phyloP scores from a whole-genome alignment of 768 basidiomycete species.

The Tulasnella sp. region DNA sequence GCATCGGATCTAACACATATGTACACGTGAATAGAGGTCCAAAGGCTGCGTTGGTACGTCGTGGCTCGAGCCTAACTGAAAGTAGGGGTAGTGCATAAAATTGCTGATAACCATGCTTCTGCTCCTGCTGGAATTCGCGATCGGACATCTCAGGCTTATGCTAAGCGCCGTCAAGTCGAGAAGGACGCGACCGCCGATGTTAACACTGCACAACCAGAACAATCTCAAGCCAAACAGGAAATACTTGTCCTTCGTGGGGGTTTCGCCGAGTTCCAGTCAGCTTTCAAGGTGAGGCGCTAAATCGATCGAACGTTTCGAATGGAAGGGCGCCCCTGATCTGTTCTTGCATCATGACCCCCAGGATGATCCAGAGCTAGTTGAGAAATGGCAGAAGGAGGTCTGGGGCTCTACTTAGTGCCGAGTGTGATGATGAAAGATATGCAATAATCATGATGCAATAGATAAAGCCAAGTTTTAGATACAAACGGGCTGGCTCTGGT shows the following conservation, averaged over 20 bases:
- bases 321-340: not conserved
- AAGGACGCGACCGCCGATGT: constrained; percentile 37
- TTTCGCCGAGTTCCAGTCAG: constrained; percentile 64
- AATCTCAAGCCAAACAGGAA: constrained; percentile 46
- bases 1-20: constrained; percentile 21
- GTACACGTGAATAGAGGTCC: constrained; percentile 53
- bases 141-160: constrained; percentile 47
- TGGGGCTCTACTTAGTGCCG: constrained; percentile 15
- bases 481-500: not conserved
- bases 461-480: not conserved
- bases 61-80: not conserved
- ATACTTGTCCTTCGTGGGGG: constrained; percentile 67
- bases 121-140: too few relatives aligned
- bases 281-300: constrained; percentile 38
- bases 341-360: constrained; percentile 31
- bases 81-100: too few relatives aligned
- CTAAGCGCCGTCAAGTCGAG: constrained; percentile 47
- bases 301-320: too few relatives aligned
- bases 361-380: constrained; percentile 66
- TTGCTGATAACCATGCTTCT: too few relatives aligned
- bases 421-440: not conserved
- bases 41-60: constrained; percentile 63
- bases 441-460: not conserved
- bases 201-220: constrained; percentile 34
- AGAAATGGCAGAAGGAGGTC: constrained; percentile 57